Evolutionary conservation across 805 yeast genomes (phyloP).

Genomic region (Cyberlindnera xylosilytica): DNA sequence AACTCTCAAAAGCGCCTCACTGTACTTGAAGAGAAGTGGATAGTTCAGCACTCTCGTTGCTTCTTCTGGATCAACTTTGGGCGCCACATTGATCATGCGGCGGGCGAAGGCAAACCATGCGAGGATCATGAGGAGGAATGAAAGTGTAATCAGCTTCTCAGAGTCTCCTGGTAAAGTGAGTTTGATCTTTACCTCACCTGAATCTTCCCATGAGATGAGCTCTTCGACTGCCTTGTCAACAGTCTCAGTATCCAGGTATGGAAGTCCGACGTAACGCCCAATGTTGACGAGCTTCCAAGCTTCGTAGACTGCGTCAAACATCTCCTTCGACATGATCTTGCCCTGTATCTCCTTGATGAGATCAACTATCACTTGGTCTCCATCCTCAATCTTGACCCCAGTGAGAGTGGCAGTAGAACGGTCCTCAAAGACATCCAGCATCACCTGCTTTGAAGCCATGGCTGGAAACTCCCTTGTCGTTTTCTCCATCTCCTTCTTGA

Average conservation of each 20-base stretch:
- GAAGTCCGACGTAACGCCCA: constrained; percentile 6
- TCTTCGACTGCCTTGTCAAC: background rate
- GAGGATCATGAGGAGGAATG: constrained; percentile 6
- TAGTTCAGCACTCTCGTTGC: constrained; percentile 3
- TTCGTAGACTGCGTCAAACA: constrained; percentile 5
- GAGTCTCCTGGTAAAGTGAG: constrained; percentile 2
- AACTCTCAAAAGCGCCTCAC: constrained; percentile 1
- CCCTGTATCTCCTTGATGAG: constrained; percentile 6
- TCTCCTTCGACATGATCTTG: constrained; percentile 2
- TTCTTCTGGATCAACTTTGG: constrained; percentile 3
- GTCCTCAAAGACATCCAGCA: constrained; percentile 9
- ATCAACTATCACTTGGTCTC: constrained; percentile 3
- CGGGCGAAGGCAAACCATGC: constrained; percentile 9
- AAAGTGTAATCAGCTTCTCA: constrained; percentile 3
- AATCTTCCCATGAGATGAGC: background rate
- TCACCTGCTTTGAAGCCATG: constrained; percentile 6
- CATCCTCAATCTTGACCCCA: constrained; percentile 1
- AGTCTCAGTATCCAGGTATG: constrained; percentile 1
- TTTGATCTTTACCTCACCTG: background rate
- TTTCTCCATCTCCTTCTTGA: constrained; percentile 6
- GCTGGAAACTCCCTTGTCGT: background rate
- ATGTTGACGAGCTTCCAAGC: constrained; percentile 3
- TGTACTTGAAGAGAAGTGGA: constrained; percentile 4
- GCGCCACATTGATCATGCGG: background rate
- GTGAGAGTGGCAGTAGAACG: constrained; percentile 1